A percentile compares a stretch with the other conserved stretches of the same genome.
Conservation (phyloP, 176 grass and related monocot genomes). For the Carex cristatella region DNA sequence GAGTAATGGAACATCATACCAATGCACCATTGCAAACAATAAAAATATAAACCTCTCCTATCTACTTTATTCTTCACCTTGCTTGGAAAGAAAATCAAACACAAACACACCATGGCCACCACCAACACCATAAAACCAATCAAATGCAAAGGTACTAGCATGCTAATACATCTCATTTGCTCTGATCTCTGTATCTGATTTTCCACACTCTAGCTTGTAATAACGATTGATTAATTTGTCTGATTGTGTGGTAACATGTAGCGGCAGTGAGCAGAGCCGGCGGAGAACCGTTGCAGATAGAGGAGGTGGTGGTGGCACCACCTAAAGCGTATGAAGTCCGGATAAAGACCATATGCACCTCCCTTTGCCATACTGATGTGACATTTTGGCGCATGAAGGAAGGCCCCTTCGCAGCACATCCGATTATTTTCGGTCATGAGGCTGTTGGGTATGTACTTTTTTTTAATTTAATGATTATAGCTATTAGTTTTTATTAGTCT, state of each 20-base stretch:
- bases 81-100: background rate
- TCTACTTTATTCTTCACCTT: background rate
- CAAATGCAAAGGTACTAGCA: slow-evolving; percentile 58
- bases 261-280: slow-evolving; percentile 57
- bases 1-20: no score
- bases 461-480: background rate
- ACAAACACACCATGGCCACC: slow-evolving; percentile 27
- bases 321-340: slow-evolving; percentile 54
- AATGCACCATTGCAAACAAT: no score
- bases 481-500: background rate
- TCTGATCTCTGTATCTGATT: background rate
- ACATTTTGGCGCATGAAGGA: slow-evolving; percentile 50
- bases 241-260: background rate
- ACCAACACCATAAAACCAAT: slow-evolving; percentile 32
- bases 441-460: slow-evolving; percentile 46
- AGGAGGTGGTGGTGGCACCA: slow-evolving; percentile 74
- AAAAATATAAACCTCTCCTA: no score
- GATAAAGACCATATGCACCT: slow-evolving; percentile 58
- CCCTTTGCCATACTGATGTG: slow-evolving; percentile 68
- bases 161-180: background rate
- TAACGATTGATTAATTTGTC: background rate
- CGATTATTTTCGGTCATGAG: slow-evolving; percentile 50
- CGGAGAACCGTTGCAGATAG: slow-evolving; percentile 52
- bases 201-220: background rate
- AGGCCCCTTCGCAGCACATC: background rate